These are phyloP conservation scores for Daldinia bambusicola DNA, from an alignment of 495 filamentous ascomycete species.

Conservation along the genomic window DNA sequence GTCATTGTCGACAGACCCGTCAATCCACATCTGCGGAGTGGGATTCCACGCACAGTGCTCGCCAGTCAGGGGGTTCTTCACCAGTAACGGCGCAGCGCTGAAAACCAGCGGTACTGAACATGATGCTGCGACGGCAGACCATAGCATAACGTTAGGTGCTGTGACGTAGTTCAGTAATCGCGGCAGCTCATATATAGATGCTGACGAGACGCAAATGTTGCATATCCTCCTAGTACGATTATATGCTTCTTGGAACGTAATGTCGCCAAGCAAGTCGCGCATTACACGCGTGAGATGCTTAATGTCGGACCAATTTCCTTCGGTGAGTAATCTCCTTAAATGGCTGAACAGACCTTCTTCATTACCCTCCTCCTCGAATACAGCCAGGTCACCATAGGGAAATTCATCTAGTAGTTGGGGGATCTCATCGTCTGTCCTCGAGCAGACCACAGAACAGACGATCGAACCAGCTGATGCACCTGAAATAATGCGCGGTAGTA, in stretches of 20 bases:
- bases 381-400: slow-evolving; percentile 81
- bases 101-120: slow-evolving; percentile 94
- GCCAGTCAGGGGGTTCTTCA: slow-evolving; percentile 87
- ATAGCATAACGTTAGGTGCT: slow-evolving; percentile 91
- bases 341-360: slow-evolving; percentile 75
- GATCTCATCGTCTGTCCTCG: slow-evolving; percentile 85
- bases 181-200: slow-evolving; percentile 86
- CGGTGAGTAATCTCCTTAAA: slow-evolving; percentile 78
- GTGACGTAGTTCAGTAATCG: slow-evolving; percentile 92
- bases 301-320: slow-evolving; percentile 86
- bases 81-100: slow-evolving; percentile 74
- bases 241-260: slow-evolving; percentile 96
- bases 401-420: slow-evolving; percentile 76
- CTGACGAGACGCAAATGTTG: slow-evolving; percentile 92
- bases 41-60: slow-evolving; percentile 84
- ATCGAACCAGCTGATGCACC: slow-evolving; percentile 96
- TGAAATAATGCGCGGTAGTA: slow-evolving; percentile 91
- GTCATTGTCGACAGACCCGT: slow-evolving; percentile 94
- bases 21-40: slow-evolving; percentile 84
- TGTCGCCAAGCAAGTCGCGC: slow-evolving; percentile 79
- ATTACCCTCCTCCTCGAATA: slow-evolving; percentile 81
- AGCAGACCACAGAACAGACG: slow-evolving; percentile 86
- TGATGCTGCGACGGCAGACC: slow-evolving; percentile 95
- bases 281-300: slow-evolving; percentile 82
- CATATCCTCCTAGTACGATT: slow-evolving; percentile 88